Conservation (phyloP, 2,329 filamentous ascomycete genomes). For the Penicillium freii region DNA sequence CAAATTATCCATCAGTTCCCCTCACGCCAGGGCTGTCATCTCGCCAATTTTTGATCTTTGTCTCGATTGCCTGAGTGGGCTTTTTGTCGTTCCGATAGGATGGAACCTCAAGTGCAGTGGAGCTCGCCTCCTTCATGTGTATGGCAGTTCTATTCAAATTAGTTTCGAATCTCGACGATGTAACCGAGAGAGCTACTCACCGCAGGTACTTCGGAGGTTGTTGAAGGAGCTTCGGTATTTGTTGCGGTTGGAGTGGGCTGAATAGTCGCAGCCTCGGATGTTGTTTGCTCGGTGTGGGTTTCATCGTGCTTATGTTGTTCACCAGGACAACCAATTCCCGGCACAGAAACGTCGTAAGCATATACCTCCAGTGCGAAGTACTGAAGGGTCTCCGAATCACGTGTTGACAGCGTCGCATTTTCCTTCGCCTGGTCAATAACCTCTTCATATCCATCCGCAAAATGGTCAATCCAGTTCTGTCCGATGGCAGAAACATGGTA, state of each 20-base stretch:
- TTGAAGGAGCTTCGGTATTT: slow-evolving; percentile 12
- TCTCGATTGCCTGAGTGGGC: neutral
- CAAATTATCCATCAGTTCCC: neutral
- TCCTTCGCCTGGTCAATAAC: slow-evolving; percentile 54
- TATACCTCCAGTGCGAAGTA: slow-evolving; percentile 68
- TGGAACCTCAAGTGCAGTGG: slow-evolving; percentile 35
- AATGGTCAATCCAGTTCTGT: slow-evolving; percentile 62
- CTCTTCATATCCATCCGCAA: slow-evolving; percentile 57
- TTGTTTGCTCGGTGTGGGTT: neutral
- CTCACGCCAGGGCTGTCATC: neutral
- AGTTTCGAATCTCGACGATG: neutral
- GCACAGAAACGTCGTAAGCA: slow-evolving; percentile 63
- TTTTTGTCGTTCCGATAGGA: neutral
- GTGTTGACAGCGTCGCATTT: slow-evolving; percentile 49
- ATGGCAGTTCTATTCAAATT: slow-evolving; percentile 38
- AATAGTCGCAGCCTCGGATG: slow-evolving; percentile 5
- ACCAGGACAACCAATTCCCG: slow-evolving; percentile 62
- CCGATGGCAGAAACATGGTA: slow-evolving; percentile 62
- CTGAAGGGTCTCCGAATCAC: slow-evolving; percentile 63
- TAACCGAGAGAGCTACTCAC: slow-evolving; percentile 19
- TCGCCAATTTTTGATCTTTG: neutral
- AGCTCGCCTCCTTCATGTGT: slow-evolving; percentile 42
- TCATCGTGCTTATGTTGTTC: slow-evolving; percentile 16
- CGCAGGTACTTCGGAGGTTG: slow-evolving; percentile 24
- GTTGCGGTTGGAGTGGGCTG: slow-evolving; percentile 12